Evolutionary conservation across 495 filamentous ascomycete genomes (phyloP).

Genomic region (Gamarada debralockiae): DNA sequence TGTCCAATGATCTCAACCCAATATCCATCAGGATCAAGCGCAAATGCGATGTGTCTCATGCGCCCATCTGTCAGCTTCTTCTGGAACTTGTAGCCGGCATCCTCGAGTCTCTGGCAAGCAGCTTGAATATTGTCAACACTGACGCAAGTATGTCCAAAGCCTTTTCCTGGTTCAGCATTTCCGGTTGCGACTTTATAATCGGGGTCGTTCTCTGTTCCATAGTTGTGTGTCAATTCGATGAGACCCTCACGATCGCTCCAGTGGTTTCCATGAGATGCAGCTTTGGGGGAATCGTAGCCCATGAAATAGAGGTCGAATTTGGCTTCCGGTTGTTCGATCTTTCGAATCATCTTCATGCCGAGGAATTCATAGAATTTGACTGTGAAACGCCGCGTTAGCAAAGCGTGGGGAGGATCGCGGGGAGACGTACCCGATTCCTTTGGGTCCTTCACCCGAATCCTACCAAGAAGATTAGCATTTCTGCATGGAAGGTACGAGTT

Average conservation of each 20-base stretch:
- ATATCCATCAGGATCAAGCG: slow-evolving; percentile 88
- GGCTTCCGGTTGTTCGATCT: slow-evolving; percentile 65
- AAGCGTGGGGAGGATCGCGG: background rate
- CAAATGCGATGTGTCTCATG: slow-evolving; percentile 90
- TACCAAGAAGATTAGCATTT: slow-evolving; percentile 40
- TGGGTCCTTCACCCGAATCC: slow-evolving; percentile 94
- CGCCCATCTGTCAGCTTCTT: slow-evolving; percentile 87
- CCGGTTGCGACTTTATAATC: slow-evolving; percentile 82
- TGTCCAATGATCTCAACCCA: slow-evolving; percentile 48
- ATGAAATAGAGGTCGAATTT: slow-evolving; percentile 92
- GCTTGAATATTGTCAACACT: slow-evolving; percentile 87
- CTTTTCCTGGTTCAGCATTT: slow-evolving; percentile 79
- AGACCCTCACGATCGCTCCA: slow-evolving; percentile 84
- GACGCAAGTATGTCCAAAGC: slow-evolving; percentile 89
- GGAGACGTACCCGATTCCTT: slow-evolving; percentile 59
- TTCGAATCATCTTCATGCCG: slow-evolving; percentile 78
- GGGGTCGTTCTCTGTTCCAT: slow-evolving; percentile 86
- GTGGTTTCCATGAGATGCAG: slow-evolving; percentile 55
- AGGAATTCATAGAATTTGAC: slow-evolving; percentile 95
- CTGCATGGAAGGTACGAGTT: slow-evolving; percentile 13
- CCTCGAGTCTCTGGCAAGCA: slow-evolving; percentile 83
- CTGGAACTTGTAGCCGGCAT: slow-evolving; percentile 88
- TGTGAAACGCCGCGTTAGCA: slow-evolving; percentile 26
- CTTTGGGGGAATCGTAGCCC: slow-evolving; percentile 62
- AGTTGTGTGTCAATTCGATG: slow-evolving; percentile 94